Percentiles rank a stretch among this genome's conserved stretches.
These are phyloP conservation scores for Pseudocercospora ulei DNA, from an alignment of 2,329 filamentous ascomycete genomes.

Conservation along the genomic window DNA sequence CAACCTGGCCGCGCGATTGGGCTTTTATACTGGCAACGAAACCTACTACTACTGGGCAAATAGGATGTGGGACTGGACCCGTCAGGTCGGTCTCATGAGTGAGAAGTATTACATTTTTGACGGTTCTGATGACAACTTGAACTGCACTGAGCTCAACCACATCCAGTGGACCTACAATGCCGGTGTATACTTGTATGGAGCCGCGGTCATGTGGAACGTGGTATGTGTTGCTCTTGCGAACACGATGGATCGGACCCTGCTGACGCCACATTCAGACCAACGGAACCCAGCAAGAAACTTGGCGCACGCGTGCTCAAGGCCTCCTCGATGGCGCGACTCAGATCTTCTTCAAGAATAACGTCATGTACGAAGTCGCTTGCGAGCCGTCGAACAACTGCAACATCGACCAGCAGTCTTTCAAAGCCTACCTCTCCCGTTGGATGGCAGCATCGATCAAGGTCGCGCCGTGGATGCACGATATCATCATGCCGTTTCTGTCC, in stretches of 20 bases:
- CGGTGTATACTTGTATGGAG: slow-evolving; percentile 40
- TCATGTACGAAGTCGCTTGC: slow-evolving; percentile 43
- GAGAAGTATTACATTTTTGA: slow-evolving; percentile 40
- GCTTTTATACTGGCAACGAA: slow-evolving; percentile 36
- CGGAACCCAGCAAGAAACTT: slow-evolving; percentile 20
- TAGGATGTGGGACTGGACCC: slow-evolving; percentile 33
- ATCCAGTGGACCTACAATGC: slow-evolving; percentile 44
- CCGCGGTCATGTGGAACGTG: slow-evolving; percentile 42
- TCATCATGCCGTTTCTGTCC: slow-evolving; percentile 45
- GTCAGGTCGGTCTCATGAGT: slow-evolving; percentile 48
- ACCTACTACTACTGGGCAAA: slow-evolving; percentile 57
- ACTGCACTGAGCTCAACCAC: slow-evolving; percentile 40
- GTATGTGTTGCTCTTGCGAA: slow-evolving; percentile 28
- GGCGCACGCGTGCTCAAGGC: slow-evolving; percentile 23
- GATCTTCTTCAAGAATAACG: slow-evolving; percentile 36
- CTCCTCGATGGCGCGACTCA: slow-evolving; percentile 28
- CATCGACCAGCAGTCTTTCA: slow-evolving; percentile 40
- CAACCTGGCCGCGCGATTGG: slow-evolving; percentile 42
- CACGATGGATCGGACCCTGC: background rate
- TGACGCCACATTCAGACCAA: slow-evolving; percentile 19
- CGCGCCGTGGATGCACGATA: slow-evolving; percentile 47
- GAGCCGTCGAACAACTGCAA: slow-evolving; percentile 39
- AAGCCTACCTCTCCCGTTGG: slow-evolving; percentile 44
- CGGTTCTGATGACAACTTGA: slow-evolving; percentile 38
- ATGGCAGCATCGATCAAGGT: slow-evolving; percentile 49